These are phyloP conservation scores for Cladosporium sphaerospermum DNA, from an alignment of 2,329 filamentous ascomycete species.

Conservation along the genomic window DNA sequence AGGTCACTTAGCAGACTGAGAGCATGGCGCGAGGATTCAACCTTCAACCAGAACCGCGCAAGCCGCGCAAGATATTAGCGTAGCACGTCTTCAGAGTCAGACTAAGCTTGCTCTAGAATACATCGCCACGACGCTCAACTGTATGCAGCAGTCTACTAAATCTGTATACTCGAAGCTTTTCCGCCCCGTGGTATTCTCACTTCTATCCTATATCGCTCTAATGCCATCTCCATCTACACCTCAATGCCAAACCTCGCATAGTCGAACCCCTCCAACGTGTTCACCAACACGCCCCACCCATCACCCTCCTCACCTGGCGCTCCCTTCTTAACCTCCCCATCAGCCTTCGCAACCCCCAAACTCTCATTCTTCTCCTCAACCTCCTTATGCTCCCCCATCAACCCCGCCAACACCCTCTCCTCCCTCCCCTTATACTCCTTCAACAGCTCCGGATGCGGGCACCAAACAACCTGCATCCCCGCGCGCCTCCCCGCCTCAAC, in stretches of 20 bases:
- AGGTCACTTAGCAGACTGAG: no score
- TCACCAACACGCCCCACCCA: slow-evolving; percentile 52
- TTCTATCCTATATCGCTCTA: not conserved
- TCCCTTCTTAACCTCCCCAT: slow-evolving; percentile 34
- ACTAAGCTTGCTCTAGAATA: not conserved
- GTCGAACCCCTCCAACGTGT: slow-evolving; percentile 53
- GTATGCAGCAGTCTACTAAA: not conserved
- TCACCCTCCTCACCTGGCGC: slow-evolving; percentile 52
- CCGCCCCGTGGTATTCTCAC: not conserved
- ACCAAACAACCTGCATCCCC: slow-evolving; percentile 93
- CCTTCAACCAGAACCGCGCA: no score
- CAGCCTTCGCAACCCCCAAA: slow-evolving; percentile 29
- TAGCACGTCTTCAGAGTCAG: no score
- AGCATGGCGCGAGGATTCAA: no score
- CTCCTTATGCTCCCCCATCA: slow-evolving; percentile 64
- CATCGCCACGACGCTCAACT: not conserved
- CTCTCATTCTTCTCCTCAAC: slow-evolving; percentile 35
- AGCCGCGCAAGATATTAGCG: no score
- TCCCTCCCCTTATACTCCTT: slow-evolving; percentile 71
- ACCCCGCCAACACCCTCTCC: slow-evolving; percentile 73
- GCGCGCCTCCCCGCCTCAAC: slow-evolving; percentile 86
- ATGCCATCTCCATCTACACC: not conserved
- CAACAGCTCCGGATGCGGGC: slow-evolving; percentile 72
- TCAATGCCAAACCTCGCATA: slow-evolving; percentile 34
- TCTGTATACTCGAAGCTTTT: not conserved